These are phyloP conservation scores for Babesia ovata DNA, from an alignment of 169 alveolate genomes.

Conservation along the genomic window DNA sequence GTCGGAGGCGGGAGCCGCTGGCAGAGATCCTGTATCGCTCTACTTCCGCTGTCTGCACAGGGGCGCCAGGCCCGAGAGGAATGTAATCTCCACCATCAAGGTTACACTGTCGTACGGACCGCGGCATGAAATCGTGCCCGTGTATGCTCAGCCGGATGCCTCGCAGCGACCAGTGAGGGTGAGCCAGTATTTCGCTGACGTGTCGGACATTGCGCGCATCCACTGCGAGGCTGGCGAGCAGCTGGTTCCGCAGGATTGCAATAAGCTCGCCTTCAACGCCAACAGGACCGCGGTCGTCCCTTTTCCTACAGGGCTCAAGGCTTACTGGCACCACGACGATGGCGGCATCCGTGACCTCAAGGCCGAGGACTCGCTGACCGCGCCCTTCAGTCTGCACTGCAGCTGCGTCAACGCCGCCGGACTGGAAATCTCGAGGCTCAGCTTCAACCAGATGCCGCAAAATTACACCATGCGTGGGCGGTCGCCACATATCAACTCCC, in stretches of 20 bases:
- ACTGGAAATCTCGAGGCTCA: background rate
- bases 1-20: too few species aligned
- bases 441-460: background rate
- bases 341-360: background rate
- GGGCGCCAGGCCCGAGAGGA: too few species aligned
- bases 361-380: background rate
- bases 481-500: background rate
- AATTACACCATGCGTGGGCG: background rate
- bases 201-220: background rate
- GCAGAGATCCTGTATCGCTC: too few species aligned
- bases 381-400: slow-evolving; percentile 8
- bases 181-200: too few species aligned
- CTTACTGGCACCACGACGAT: background rate
- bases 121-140: too few species aligned
- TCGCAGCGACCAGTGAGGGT: background rate
- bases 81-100: too few species aligned
- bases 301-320: background rate
- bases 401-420: slow-evolving; percentile 8
- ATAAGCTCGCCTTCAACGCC: background rate
- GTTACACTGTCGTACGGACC: too few species aligned
- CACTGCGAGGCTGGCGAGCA: background rate
- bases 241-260: background rate
- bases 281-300: background rate
- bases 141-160: too few species aligned
- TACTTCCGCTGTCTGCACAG: too few species aligned